Conservation (phyloP, 2,329 filamentous ascomycete genomes). For the Colletotrichum brevisporum region DNA sequence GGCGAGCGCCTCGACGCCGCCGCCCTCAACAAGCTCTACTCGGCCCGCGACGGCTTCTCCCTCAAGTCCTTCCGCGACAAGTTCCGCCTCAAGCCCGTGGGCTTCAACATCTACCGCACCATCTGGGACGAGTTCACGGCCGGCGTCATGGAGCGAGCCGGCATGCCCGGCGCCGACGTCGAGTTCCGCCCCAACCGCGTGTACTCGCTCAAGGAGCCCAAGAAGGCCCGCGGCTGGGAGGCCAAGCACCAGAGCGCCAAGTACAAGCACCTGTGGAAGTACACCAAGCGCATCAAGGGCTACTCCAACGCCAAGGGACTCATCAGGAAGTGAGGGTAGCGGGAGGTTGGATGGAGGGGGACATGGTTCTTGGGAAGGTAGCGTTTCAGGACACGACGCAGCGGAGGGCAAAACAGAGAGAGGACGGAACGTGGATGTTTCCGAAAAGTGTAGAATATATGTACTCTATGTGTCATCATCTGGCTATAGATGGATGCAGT, state of each 20-base stretch:
- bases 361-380: slow-evolving; percentile 4
- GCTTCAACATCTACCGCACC: slow-evolving; percentile 89
- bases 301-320: slow-evolving; percentile 59
- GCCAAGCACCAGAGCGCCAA: slow-evolving; percentile 75
- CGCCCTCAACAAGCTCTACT: slow-evolving; percentile 67
- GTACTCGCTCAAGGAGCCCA: slow-evolving; percentile 74
- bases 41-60: slow-evolving; percentile 68
- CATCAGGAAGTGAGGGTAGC: slow-evolving; percentile 51
- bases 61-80: slow-evolving; percentile 82
- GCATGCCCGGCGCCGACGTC: slow-evolving; percentile 81
- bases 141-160: slow-evolving; percentile 87
- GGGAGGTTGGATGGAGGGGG: neutral
- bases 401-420: slow-evolving; percentile 5
- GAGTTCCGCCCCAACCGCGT: slow-evolving; percentile 88
- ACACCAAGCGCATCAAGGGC: slow-evolving; percentile 70
- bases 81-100: slow-evolving; percentile 79
- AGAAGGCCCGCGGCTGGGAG: slow-evolving; percentile 75
- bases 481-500: slow-evolving; percentile 41
- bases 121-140: slow-evolving; percentile 91
- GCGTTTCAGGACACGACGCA: slow-evolving; percentile 11
- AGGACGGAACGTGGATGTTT: slow-evolving; percentile 23
- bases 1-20: slow-evolving; percentile 71
- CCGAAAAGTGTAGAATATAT: slow-evolving; percentile 41
- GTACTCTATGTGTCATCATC: slow-evolving; percentile 43
- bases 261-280: slow-evolving; percentile 76